These are phyloP conservation scores for Blepharisma stoltei DNA, from an alignment of 73 alveolate genomes.

Conservation along the genomic window DNA sequence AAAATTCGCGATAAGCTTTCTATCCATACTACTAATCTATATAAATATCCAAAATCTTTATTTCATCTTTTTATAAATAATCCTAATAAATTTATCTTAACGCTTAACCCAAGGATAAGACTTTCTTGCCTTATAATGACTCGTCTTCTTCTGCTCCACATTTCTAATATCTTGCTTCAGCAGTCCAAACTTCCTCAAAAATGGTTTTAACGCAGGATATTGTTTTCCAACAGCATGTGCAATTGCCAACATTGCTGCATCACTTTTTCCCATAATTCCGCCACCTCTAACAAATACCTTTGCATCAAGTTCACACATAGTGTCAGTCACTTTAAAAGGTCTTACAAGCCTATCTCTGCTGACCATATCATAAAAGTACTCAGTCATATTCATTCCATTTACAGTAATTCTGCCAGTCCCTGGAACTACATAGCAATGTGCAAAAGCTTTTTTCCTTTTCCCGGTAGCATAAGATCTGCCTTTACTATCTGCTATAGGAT, in stretches of 20 bases:
- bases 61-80: too few species aligned
- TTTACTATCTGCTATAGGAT: conserved; percentile 14
- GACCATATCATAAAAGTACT: conserved; percentile 43
- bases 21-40: too few species aligned
- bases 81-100: background rate
- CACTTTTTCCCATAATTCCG: conserved; percentile 53
- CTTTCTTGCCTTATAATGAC: conserved; percentile 65
- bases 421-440: conserved; percentile 51
- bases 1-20: too few species aligned
- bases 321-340: conserved; percentile 49
- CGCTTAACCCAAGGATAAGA: conserved; percentile 23
- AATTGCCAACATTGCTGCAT: conserved; percentile 57
- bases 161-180: conserved; percentile 54
- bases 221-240: conserved; percentile 51
- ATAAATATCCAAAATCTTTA: too few species aligned
- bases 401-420: conserved; percentile 59
- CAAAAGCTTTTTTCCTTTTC: conserved; percentile 52
- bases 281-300: conserved; percentile 60
- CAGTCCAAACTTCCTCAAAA: conserved; percentile 30
- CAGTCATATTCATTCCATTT: conserved; percentile 46
- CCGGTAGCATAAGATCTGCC: conserved; percentile 63
- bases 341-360: conserved; percentile 44
- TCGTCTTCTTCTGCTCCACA: conserved; percentile 63
- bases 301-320: conserved; percentile 47
- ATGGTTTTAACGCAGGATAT: conserved; percentile 37